These are phyloP conservation scores for Diospyros kaki DNA, from an alignment of 148 eudicot genomes.

Conservation along the genomic window DNA sequence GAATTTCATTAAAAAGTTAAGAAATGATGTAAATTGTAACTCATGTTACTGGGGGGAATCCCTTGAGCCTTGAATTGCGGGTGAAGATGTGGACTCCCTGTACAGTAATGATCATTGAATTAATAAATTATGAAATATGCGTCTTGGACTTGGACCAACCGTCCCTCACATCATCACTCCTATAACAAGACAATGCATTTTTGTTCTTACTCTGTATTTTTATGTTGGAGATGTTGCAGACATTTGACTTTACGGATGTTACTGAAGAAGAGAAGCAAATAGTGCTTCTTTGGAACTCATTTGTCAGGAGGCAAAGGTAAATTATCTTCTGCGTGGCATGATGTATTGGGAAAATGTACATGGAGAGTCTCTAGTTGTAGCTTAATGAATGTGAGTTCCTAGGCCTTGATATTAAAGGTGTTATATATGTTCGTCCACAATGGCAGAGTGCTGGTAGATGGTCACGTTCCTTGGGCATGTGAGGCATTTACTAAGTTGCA, in stretches of 20 bases:
- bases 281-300: slow-evolving; percentile 99
- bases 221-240: slow-evolving; percentile 40
- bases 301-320: slow-evolving; percentile 90
- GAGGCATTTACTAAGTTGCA: slow-evolving; percentile 82
- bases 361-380: neutral
- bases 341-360: too few species aligned
- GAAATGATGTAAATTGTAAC: too few species aligned
- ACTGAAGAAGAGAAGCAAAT: slow-evolving; percentile 85
- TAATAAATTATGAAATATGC: neutral
- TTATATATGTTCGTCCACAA: slow-evolving; percentile 1
- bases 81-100: neutral
- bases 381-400: neutral
- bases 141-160: neutral
- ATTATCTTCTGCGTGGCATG: neutral
- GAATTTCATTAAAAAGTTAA: neutral
- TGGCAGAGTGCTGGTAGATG: slow-evolving; percentile 82
- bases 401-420: neutral
- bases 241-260: slow-evolving; percentile 98
- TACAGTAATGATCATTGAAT: neutral
- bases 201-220: neutral
- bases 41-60: neutral
- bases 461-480: slow-evolving; percentile 99
- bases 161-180: neutral
- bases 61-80: neutral
- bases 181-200: neutral